These are phyloP conservation scores for Boletus nobilissimus DNA, from an alignment of 1,284 basidiomycete species.

Conservation along the genomic window DNA sequence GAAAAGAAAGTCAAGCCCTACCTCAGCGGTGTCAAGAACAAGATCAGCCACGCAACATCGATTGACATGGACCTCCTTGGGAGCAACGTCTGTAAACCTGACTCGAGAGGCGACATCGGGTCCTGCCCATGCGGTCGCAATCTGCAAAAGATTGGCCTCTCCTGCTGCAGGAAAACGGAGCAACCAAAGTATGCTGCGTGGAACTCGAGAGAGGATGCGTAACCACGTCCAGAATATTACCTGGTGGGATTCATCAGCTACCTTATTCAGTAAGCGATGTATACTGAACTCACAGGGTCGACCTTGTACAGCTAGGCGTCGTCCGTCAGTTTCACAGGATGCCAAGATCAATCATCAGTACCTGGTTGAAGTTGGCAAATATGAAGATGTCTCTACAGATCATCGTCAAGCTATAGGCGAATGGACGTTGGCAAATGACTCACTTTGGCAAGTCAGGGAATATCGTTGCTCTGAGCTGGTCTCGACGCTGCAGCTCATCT, in stretches of 20 bases:
- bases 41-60: constrained; percentile 67
- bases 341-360: constrained; percentile 36
- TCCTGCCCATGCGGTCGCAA: constrained; percentile 63
- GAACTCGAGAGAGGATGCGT: constrained; percentile 60
- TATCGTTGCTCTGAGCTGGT: constrained; percentile 54
- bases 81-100: constrained; percentile 66
- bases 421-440: constrained; percentile 26
- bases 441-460: constrained; percentile 62
- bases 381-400: constrained; percentile 58
- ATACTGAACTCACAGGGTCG: constrained; percentile 54
- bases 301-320: constrained; percentile 61
- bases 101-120: constrained; percentile 63
- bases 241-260: constrained; percentile 37
- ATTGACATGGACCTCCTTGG: constrained; percentile 64
- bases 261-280: background rate
- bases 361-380: constrained; percentile 74
- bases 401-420: background rate
- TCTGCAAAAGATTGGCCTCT: constrained; percentile 61
- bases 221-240: constrained; percentile 66
- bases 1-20: constrained; percentile 34
- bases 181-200: constrained; percentile 68
- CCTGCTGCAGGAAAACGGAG: constrained; percentile 68
- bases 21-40: constrained; percentile 72
- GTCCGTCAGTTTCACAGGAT: constrained; percentile 31
- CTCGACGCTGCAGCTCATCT: constrained; percentile 59